Base-by-base conservation (phyloP, 169 alveolate genomes). In the Cyclospora cayetanensis region DNA sequence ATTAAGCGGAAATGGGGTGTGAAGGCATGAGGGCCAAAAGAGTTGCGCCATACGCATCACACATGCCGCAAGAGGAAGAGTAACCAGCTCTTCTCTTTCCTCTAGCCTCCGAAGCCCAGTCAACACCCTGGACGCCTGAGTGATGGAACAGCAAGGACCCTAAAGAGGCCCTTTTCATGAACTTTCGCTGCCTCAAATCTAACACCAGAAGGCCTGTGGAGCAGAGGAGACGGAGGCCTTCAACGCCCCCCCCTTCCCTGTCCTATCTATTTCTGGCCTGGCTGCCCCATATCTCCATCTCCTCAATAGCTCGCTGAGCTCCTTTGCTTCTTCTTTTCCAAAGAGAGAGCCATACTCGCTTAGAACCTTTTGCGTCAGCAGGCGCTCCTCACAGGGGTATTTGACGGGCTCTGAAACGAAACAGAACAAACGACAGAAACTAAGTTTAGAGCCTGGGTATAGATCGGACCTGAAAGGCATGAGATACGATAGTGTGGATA, bases 281-380 rank as follows among this genome's bases (percentile, higher is more conserved):
- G 94, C 92, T 68, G 87, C 90, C 55, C 90, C 90, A 76, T 91
- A 60, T 88, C 79, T 11, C 90, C 90, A 90, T 25, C 79, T 41
- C 29, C 82, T 60, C n/a, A 79, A n/a, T 50, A 90, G 27, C 22
- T 43, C 63, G 85, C 55, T 79, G 27, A 90, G 46, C 31, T 90
- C 93, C 25, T 43, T 60, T 22, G 90, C 93, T 31, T 79, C 93
- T 31, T 74, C 77, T 7, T 43, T 46, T 4, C 91, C 90, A 80
- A 79, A 79, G 22, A 82, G 37, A 29, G 86, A 53, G 12, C 80
- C 74, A 65, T 76, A 90, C 20, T 77, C 93, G 0, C 55, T 63
- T 29, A 90, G 53, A 22, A 90, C 84, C 60, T 63, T 72, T 12
- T 39, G 90, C 15, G 90, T 77, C 55, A 76, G 22, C 15, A 50